phyloP scores from a whole-genome alignment of 768 basidiomycete genomes.

The Rubroboletus satanas region DNA sequence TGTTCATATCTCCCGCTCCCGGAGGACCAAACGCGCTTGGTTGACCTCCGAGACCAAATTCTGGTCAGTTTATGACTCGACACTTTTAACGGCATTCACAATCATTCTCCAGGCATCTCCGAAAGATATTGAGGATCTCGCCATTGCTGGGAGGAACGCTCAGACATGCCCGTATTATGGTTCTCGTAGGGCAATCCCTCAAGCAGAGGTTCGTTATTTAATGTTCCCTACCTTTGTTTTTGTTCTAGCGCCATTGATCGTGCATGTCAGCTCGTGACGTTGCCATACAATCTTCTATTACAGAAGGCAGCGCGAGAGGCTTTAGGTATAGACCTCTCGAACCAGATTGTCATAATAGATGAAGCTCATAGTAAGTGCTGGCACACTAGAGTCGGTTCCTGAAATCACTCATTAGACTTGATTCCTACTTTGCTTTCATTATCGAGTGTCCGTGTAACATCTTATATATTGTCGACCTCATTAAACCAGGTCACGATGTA shows the following conservation, averaged over 20 bases:
- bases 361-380: slow-evolving; percentile 86
- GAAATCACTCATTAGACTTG: slow-evolving; percentile 54
- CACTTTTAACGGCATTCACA: background rate
- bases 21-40: slow-evolving; percentile 65
- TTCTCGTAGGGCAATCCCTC: slow-evolving; percentile 79
- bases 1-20: slow-evolving; percentile 73
- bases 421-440: slow-evolving; percentile 87
- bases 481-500: slow-evolving; percentile 76
- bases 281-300: slow-evolving; percentile 91
- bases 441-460: slow-evolving; percentile 66
- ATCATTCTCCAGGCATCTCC: slow-evolving; percentile 60
- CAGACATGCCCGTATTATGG: slow-evolving; percentile 92
- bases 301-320: slow-evolving; percentile 81
- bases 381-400: background rate
- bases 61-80: slow-evolving; percentile 42
- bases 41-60: slow-evolving; percentile 85
- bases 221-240: background rate
- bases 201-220: slow-evolving; percentile 67
- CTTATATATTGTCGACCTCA: slow-evolving; percentile 53
- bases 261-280: slow-evolving; percentile 64
- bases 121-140: slow-evolving; percentile 94
- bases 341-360: slow-evolving; percentile 88
- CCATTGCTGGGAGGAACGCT: slow-evolving; percentile 59
- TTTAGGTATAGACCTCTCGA: slow-evolving; percentile 77
- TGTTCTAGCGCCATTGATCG: background rate